Percentiles rank a stretch among this genome's conserved stretches.
These are phyloP conservation scores for Monosiga brevicollis DNA, from an alignment of 78 protist genomes.

Conservation along the genomic window DNA sequence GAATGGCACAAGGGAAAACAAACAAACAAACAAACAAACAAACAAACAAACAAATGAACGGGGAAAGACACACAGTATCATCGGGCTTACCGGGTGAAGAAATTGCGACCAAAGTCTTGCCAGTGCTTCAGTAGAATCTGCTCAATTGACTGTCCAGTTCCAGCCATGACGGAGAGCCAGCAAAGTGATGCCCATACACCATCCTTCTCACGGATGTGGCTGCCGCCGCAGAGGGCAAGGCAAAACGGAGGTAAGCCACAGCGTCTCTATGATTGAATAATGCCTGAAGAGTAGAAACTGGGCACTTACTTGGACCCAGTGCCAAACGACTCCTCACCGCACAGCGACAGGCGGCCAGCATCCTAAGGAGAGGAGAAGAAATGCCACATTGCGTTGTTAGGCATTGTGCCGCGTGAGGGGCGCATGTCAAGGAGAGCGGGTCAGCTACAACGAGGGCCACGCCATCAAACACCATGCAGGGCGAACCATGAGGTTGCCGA, in stretches of 20 bases:
- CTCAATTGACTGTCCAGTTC: conserved; percentile 36
- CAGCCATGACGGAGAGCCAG: conserved; percentile 74
- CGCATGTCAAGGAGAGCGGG: too few species aligned
- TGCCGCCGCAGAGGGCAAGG: neutral
- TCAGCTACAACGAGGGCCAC: too few species aligned
- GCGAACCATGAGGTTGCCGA: conserved; percentile 91
- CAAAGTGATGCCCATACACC: conserved; percentile 86
- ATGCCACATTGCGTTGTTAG: too few species aligned
- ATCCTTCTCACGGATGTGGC: conserved; percentile 95
- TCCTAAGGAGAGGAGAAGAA: conserved; percentile 41
- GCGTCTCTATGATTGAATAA: too few species aligned
- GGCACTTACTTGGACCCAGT: conserved; percentile 78
- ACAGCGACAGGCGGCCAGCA: conserved; percentile 49
- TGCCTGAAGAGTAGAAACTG: too few species aligned
- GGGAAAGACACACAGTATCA: neutral
- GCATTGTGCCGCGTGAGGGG: too few species aligned
- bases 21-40: neutral
- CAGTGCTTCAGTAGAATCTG: conserved; percentile 70
- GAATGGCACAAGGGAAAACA: neutral
- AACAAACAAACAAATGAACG: neutral
- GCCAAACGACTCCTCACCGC: conserved; percentile 97
- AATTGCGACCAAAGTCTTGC: conserved; percentile 82
- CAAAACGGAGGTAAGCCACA: neutral
- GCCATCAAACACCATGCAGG: too few species aligned
- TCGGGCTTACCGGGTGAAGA: conserved; percentile 48